Percentiles rank a stretch among this genome's conserved stretches.
These are phyloP conservation scores for Amanita pseudoporphyria DNA, from an alignment of 768 basidiomycete genomes.

Conservation along the genomic window DNA sequence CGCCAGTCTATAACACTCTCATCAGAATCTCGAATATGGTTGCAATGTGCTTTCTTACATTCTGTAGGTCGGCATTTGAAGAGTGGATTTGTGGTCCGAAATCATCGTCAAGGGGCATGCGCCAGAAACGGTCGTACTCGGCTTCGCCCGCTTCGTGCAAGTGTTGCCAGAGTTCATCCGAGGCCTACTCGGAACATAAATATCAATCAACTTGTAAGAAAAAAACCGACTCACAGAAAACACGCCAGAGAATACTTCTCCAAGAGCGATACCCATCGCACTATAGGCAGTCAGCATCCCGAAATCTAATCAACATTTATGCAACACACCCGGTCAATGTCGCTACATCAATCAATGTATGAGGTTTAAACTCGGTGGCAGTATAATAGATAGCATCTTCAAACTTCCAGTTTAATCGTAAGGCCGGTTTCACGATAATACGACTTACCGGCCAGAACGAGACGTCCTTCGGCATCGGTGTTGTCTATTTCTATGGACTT, in stretches of 20 bases:
- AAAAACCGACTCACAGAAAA: conserved; percentile 45
- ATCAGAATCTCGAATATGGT: background rate
- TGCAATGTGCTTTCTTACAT: conserved; percentile 30
- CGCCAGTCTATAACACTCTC: conserved; percentile 44
- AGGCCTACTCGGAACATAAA: conserved; percentile 34
- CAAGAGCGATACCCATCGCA: conserved; percentile 64
- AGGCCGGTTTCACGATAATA: background rate
- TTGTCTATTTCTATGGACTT: conserved; percentile 84
- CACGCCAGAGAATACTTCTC: conserved; percentile 69
- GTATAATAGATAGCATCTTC: conserved; percentile 80
- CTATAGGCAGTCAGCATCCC: conserved; percentile 22
- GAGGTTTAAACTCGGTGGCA: conserved; percentile 66
- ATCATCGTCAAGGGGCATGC: conserved; percentile 81
- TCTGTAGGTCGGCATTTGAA: conserved; percentile 77
- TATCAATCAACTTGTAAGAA: background rate
- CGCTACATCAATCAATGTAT: conserved; percentile 80
- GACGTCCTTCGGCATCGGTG: conserved; percentile 77
- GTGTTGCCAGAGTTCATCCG: conserved; percentile 64
- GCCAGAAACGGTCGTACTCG: conserved; percentile 83
- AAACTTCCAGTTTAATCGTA: conserved; percentile 2
- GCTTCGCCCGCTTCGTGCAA: conserved; percentile 60
- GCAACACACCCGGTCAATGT: conserved; percentile 68
- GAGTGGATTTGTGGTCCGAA: conserved; percentile 68
- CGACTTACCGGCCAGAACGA: conserved; percentile 57
- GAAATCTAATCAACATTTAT: background rate